phyloP scores from a whole-genome alignment of 305 asterid genomes.

The Solanum hybrid region DNA sequence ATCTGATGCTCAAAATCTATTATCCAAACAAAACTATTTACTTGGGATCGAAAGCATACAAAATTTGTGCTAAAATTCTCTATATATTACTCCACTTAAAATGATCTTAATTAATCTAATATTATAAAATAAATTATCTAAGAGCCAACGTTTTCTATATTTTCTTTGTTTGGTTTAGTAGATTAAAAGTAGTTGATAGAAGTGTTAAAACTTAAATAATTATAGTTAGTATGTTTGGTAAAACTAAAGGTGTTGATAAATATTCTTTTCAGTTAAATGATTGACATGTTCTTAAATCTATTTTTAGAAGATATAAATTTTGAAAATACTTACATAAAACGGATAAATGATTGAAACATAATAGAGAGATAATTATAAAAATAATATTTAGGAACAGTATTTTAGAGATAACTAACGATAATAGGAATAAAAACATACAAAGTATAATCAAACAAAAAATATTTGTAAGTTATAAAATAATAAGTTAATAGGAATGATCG shows the following conservation, averaged over 20 bases:
- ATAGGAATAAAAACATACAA: too few species aligned
- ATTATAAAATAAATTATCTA: not conserved
- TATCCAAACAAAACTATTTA: not conserved
- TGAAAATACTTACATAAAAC: not conserved
- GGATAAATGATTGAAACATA: not conserved
- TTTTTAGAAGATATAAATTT: not conserved
- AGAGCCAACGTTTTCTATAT: not conserved
- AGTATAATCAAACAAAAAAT: not conserved
- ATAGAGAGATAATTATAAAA: not conserved
- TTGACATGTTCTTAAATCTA: not conserved
- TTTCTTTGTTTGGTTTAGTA: not conserved
- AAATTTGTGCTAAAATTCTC: not conserved
- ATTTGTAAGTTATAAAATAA: too few species aligned
- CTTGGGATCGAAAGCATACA: not conserved
- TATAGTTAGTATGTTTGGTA: not conserved
- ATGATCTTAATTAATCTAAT: not conserved
- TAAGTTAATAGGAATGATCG: not conserved
- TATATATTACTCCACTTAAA: not conserved
- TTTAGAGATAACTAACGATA: not conserved
- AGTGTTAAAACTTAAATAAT: not conserved
- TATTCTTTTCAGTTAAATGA: not conserved
- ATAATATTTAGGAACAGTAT: not conserved
- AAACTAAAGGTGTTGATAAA: not conserved
- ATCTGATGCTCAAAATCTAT: not conserved
- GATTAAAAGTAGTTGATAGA: not conserved